Conservation (phyloP, 768 basidiomycete species). For the Hygrophoropsis aurantiaca region DNA sequence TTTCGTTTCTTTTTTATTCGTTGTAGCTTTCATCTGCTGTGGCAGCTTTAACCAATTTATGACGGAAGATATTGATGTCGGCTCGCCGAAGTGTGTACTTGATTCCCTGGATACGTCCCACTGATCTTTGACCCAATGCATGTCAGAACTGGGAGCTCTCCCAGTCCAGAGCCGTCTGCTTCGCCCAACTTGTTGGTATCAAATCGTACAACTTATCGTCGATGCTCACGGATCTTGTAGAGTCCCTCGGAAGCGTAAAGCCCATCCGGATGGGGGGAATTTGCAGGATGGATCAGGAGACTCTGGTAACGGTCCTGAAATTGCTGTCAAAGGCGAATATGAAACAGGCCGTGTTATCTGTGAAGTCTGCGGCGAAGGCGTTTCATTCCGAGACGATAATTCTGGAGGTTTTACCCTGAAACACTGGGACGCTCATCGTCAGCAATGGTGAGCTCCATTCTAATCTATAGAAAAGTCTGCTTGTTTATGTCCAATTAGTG, state of each 20-base stretch:
- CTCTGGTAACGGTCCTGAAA: conserved; percentile 7
- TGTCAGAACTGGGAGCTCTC: conserved; percentile 11
- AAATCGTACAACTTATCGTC: conserved; percentile 16
- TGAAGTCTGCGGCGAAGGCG: conserved; percentile 56
- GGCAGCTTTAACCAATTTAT: conserved; percentile 3
- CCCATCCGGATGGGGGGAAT: conserved; percentile 24
- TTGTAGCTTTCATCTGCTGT: too few species aligned
- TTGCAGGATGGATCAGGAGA: conserved; percentile 14
- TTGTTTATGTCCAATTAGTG: conserved; percentile 18
- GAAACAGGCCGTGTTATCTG: conserved; percentile 65
- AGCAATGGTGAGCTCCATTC: conserved; percentile 47
- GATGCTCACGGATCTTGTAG: conserved; percentile 19
- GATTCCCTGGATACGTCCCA: not conserved
- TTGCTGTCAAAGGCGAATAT: conserved; percentile 51
- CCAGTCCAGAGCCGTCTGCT: conserved; percentile 14
- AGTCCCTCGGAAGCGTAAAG: conserved; percentile 41
- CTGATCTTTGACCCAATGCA: conserved; percentile 14
- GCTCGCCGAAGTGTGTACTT: conserved; percentile 16
- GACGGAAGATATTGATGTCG: conserved; percentile 17
- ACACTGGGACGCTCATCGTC: conserved; percentile 69
- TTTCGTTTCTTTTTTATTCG: not conserved
- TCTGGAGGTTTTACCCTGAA: conserved; percentile 64
- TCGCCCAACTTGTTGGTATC: conserved; percentile 10
- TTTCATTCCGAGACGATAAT: conserved; percentile 66
- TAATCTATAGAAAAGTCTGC: conserved; percentile 3